Evolutionary conservation across 2,329 filamentous ascomycete genomes (phyloP).

Genomic region (Alternaria sp.): DNA sequence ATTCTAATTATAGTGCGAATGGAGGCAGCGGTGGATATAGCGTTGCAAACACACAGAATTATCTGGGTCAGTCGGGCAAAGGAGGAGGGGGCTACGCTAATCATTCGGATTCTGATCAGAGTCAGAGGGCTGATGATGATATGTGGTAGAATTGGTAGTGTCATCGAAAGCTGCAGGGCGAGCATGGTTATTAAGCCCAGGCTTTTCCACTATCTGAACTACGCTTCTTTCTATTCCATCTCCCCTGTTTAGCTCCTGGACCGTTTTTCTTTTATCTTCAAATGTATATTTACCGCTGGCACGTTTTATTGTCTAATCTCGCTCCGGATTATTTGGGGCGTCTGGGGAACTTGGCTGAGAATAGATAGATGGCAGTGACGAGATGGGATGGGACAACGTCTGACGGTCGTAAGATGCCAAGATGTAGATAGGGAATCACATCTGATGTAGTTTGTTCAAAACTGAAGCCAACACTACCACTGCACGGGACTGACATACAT

Average conservation of each 20-base stretch:
- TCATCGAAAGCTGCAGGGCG: not conserved
- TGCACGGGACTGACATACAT: no score
- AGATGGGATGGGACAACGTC: not conserved
- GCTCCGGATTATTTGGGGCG: not conserved
- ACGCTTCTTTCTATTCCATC: not conserved
- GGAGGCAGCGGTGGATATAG: constrained; percentile 41
- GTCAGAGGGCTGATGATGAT: constrained; percentile 46
- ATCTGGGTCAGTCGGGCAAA: constrained; percentile 43
- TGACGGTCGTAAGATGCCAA: not conserved
- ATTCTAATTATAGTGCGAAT: constrained; percentile 41
- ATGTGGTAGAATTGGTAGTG: constrained; percentile 47
- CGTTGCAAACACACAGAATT: constrained; percentile 48
- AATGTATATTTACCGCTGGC: not conserved
- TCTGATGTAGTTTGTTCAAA: not conserved
- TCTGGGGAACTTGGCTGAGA: not conserved
- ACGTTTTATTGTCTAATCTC: not conserved
- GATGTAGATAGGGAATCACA: not conserved
- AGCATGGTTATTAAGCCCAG: constrained; percentile 5
- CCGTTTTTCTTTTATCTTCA: not conserved
- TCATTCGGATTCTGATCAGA: constrained; percentile 42
- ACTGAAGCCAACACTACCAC: not conserved
- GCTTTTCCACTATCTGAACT: not conserved
- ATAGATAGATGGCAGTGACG: not conserved
- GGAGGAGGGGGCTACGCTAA: constrained; percentile 36
- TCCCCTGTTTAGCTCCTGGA: not conserved